These are phyloP conservation scores for Leptographium procerum DNA, from an alignment of 2,329 filamentous ascomycete genomes.

Conservation along the genomic window DNA sequence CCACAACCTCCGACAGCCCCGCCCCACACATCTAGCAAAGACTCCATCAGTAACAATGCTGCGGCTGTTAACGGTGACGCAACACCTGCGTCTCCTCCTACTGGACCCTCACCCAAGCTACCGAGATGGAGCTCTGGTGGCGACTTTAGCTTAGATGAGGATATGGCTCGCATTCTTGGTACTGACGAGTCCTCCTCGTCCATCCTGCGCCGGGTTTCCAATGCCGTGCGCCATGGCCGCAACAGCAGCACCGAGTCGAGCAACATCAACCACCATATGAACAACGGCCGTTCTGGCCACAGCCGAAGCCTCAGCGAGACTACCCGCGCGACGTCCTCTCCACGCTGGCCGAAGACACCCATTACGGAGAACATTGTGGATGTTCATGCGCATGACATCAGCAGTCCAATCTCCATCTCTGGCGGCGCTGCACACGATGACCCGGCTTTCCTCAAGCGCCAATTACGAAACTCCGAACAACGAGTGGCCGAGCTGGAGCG, in stretches of 20 bases:
- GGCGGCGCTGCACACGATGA: conserved; percentile 47
- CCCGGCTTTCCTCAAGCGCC: conserved; percentile 55
- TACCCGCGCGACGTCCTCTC: conserved; percentile 51
- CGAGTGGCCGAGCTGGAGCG: conserved; percentile 76
- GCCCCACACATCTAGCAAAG: conserved; percentile 30
- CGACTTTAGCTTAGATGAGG: conserved; percentile 90
- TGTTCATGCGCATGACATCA: conserved; percentile 46
- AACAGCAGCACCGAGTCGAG: conserved; percentile 65
- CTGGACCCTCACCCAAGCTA: conserved; percentile 49
- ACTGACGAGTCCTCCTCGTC: conserved; percentile 68
- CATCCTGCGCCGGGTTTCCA: conserved; percentile 79
- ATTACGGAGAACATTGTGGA: conserved; percentile 41
- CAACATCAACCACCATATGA: conserved; percentile 14
- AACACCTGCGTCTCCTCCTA: conserved; percentile 29
- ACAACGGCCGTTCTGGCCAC: conserved; percentile 30
- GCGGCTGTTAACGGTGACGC: conserved; percentile 19
- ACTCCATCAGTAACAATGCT: conserved; percentile 27
- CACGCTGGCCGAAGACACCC: conserved; percentile 60
- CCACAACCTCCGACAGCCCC: conserved; percentile 42
- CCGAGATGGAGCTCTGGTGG: conserved; percentile 68
- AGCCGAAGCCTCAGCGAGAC: conserved; percentile 55
- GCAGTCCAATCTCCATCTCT: conserved; percentile 57
- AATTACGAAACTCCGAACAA: conserved; percentile 71
- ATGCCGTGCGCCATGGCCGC: conserved; percentile 84
- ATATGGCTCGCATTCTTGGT: conserved; percentile 79